phyloP scores from a whole-genome alignment of 257 asterid species.

The Solanum sejunctum region DNA sequence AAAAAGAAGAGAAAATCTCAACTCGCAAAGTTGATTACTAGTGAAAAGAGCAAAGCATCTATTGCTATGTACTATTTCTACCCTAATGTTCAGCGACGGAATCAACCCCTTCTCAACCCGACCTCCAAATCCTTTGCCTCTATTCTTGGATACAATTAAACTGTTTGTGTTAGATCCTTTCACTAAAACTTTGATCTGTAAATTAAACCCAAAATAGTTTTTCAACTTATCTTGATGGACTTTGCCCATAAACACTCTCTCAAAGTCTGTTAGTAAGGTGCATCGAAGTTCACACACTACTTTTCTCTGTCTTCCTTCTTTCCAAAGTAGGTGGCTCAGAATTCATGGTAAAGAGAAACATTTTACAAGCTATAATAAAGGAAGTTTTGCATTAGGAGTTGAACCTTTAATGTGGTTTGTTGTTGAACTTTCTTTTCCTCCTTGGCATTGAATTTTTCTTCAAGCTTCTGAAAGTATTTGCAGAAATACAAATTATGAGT shows the following conservation, averaged over 20 bases:
- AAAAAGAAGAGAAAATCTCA: not conserved
- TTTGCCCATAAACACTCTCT: not conserved
- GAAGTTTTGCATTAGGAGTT: not conserved
- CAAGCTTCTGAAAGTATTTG: slow-evolving; percentile 61
- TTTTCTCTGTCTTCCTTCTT: not conserved
- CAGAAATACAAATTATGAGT: not conserved
- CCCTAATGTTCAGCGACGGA: not conserved
- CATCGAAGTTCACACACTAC: not conserved
- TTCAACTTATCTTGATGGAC: not conserved
- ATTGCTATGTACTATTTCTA: not conserved
- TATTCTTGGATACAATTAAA: not conserved
- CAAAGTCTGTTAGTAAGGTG: not conserved
- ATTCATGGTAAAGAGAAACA: not conserved
- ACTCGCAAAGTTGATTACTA: not conserved
- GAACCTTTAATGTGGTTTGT: slow-evolving; percentile 56
- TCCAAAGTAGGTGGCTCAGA: not conserved
- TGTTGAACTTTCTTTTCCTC: slow-evolving; percentile 43
- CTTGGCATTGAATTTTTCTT: slow-evolving; percentile 65
- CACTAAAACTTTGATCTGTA: not conserved
- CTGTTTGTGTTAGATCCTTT: not conserved
- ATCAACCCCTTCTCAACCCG: not conserved
- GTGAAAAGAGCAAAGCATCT: not conserved
- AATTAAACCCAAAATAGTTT: not conserved
- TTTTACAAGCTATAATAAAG: not conserved
- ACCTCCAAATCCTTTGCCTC: not conserved